These are phyloP conservation scores for Tetrahymena borealis DNA, from an alignment of 73 alveolate species.

Conservation along the genomic window DNA sequence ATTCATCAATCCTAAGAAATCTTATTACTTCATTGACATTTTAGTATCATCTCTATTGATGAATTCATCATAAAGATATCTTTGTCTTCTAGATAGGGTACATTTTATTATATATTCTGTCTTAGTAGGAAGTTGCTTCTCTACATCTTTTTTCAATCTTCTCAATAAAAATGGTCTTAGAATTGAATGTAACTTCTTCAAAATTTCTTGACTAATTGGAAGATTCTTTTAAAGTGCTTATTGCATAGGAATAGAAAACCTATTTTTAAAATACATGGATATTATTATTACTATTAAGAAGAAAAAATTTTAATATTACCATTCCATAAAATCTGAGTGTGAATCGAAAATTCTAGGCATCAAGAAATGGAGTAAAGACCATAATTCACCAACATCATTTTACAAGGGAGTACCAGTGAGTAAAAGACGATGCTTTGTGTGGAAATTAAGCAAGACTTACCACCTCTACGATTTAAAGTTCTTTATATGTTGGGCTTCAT, in stretches of 20 bases:
- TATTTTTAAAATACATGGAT: constrained; percentile 84
- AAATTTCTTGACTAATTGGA: constrained; percentile 66
- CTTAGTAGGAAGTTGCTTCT: constrained; percentile 94
- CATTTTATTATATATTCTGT: constrained; percentile 92
- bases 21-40: constrained; percentile 74
- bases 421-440: constrained; percentile 93
- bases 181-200: constrained; percentile 82
- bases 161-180: constrained; percentile 95
- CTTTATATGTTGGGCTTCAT: constrained; percentile 99
- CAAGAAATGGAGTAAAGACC: constrained; percentile 98
- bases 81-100: constrained; percentile 91
- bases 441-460: constrained; percentile 95
- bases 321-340: constrained; percentile 44
- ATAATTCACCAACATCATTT: constrained; percentile 99
- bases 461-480: constrained; percentile 97
- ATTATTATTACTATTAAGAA: background rate
- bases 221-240: constrained; percentile 82
- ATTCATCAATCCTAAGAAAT: constrained; percentile 93
- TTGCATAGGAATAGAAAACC: constrained; percentile 94
- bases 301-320: background rate
- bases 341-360: constrained; percentile 86
- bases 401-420: constrained; percentile 99
- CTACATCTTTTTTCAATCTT: constrained; percentile 97
- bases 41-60: constrained; percentile 64
- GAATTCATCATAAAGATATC: constrained; percentile 95